Evolutionary conservation across 2,329 filamentous ascomycete species (phyloP).

Genomic region (Colletotrichum somersetense): DNA sequence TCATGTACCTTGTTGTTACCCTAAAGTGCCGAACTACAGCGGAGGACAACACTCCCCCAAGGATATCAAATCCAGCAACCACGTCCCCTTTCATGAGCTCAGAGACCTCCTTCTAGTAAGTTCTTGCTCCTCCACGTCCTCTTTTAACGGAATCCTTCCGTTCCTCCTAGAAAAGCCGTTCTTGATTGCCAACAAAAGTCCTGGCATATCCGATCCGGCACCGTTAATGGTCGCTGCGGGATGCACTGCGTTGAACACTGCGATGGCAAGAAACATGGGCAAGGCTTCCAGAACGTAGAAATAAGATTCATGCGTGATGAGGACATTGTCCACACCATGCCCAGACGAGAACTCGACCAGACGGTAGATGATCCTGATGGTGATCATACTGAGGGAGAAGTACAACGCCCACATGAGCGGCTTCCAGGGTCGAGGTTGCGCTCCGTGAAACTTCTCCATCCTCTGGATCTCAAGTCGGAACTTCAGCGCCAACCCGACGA

Average conservation of each 20-base stretch:
- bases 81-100: not conserved
- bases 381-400: slow-evolving; percentile 52
- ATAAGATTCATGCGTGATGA: slow-evolving; percentile 55
- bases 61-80: too few relatives aligned
- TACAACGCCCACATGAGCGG: slow-evolving; percentile 51
- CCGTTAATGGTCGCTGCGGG: slow-evolving; percentile 46
- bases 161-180: not conserved
- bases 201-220: slow-evolving; percentile 36
- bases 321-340: slow-evolving; percentile 47
- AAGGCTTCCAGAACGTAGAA: slow-evolving; percentile 61
- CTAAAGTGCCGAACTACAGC: too few relatives aligned
- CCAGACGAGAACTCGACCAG: slow-evolving; percentile 63
- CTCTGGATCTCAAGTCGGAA: slow-evolving; percentile 52
- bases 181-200: slow-evolving; percentile 9
- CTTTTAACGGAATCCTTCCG: slow-evolving; percentile 11
- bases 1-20: too few relatives aligned
- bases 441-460: slow-evolving; percentile 27
- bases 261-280: slow-evolving; percentile 58
- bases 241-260: slow-evolving; percentile 57
- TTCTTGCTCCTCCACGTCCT: slow-evolving; percentile 15
- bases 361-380: slow-evolving; percentile 66
- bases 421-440: slow-evolving; percentile 42
- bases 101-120: not conserved
- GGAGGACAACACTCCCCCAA: too few relatives aligned
- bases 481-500: slow-evolving; percentile 54